A percentile compares a stretch with the other conserved stretches of the same genome.
Evolutionary conservation across 768 basidiomycete species (phyloP).

Genomic region (Daedaleopsis sinensis): DNA sequence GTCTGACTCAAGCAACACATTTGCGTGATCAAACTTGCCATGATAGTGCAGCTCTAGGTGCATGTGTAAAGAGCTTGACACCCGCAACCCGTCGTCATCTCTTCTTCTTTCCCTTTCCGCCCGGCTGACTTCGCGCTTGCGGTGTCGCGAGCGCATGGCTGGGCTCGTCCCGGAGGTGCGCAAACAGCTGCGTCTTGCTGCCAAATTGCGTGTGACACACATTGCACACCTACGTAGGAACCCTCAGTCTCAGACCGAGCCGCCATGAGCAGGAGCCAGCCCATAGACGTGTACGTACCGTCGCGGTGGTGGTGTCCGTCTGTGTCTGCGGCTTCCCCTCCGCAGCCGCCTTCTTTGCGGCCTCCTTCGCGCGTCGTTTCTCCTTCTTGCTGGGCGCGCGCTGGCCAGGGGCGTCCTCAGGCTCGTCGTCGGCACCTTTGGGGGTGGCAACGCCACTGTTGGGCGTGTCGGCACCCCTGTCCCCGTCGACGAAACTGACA

Average conservation of each 20-base stretch:
- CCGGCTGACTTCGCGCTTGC: conserved; percentile 8
- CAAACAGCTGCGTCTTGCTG: conserved; percentile 75
- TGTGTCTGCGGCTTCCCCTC: conserved; percentile 18
- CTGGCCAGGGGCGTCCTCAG: conserved; percentile 9
- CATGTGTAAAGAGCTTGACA: too few species aligned
- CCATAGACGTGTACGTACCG: background rate
- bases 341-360: conserved; percentile 60
- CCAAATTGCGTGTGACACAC: conserved; percentile 64
- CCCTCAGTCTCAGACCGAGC: background rate
- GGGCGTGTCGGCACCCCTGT: background rate
- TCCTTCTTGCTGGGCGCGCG: conserved; percentile 72
- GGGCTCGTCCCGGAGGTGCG: conserved; percentile 61
- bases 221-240: conserved; percentile 37
- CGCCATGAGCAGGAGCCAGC: background rate
- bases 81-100: too few species aligned
- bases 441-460: background rate
- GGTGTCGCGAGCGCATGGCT: conserved; percentile 65
- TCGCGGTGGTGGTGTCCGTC: too few species aligned
- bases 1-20: too few species aligned
- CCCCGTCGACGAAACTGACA: background rate
- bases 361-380: conserved; percentile 76
- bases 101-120: conserved; percentile 33
- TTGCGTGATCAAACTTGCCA: too few species aligned
- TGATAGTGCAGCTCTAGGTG: too few species aligned
- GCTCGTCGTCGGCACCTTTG: background rate